phyloP scores from a whole-genome alignment of 2,329 filamentous ascomycete genomes.

The Curvularia eragrostidis region DNA sequence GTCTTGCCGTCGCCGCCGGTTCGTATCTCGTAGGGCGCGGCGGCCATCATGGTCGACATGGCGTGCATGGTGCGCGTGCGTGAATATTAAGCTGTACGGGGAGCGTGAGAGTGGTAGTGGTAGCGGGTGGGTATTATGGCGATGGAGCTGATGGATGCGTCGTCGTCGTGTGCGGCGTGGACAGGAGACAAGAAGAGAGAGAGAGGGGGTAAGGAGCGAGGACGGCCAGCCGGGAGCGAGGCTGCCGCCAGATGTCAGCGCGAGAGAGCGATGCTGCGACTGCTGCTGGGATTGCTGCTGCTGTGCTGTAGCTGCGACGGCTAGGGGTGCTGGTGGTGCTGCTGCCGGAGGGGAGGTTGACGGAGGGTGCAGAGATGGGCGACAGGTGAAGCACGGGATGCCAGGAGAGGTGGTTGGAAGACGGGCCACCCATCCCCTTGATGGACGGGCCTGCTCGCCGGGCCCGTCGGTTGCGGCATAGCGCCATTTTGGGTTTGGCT shows the following conservation, averaged over 20 bases:
- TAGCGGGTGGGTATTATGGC: conserved; percentile 10
- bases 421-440: conserved; percentile 16
- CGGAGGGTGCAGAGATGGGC: conserved; percentile 32
- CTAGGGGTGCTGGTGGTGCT: conserved; percentile 20
- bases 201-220: conserved; percentile 43
- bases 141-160: conserved; percentile 12
- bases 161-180: conserved; percentile 33
- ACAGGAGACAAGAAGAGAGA: conserved; percentile 31
- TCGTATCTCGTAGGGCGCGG: conserved; percentile 69
- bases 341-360: conserved; percentile 19
- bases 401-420: conserved; percentile 32
- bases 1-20: conserved; percentile 73
- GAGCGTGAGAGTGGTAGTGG: conserved; percentile 6
- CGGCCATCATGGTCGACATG: conserved; percentile 58
- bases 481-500: conserved; percentile 15
- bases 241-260: conserved; percentile 37
- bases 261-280: conserved; percentile 34
- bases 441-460: conserved; percentile 20
- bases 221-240: conserved; percentile 38
- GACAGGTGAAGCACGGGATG: conserved; percentile 25
- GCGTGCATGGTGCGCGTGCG: conserved; percentile 34
- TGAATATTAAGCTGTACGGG: conserved; percentile 14
- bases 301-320: neutral
- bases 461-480: conserved; percentile 17
- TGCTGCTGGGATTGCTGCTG: too few species aligned